These are phyloP conservation scores for Saposhnikovia divaricata DNA, from an alignment of 129 eudicot genomes.

Conservation along the genomic window DNA sequence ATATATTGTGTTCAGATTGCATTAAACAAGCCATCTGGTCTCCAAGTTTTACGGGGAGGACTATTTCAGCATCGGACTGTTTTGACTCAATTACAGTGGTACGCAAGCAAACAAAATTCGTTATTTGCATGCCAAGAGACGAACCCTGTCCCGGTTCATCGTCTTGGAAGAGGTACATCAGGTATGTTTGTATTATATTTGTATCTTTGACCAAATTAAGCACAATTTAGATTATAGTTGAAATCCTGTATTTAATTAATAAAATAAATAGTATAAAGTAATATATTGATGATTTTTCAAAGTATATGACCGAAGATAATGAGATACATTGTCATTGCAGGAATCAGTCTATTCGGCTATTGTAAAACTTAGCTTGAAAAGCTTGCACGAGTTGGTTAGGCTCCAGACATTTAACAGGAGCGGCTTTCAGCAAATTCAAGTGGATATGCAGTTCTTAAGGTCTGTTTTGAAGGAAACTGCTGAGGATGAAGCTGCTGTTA, in stretches of 20 bases:
- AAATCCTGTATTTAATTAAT: not conserved
- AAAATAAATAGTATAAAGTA: not conserved
- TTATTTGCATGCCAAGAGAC: constrained; percentile 28
- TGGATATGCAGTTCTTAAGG: constrained; percentile 85
- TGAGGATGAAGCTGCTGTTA: constrained; percentile 91
- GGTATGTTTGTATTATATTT: constrained; percentile 5
- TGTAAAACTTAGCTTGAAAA: constrained; percentile 72
- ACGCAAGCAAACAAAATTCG: constrained; percentile 25
- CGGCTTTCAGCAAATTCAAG: constrained; percentile 95
- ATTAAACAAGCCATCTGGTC: constrained; percentile 81
- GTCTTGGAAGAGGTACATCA: constrained; percentile 97
- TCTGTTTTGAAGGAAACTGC: constrained; percentile 57
- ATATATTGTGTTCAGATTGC: constrained; percentile 55
- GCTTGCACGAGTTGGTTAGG: constrained; percentile 80
- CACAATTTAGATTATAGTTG: not conserved
- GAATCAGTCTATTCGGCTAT: constrained; percentile 72
- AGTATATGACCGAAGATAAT: not conserved
- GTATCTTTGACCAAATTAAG: not conserved
- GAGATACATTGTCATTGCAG: constrained; percentile 27
- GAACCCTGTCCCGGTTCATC: constrained; percentile 88
- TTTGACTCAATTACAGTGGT: constrained; percentile 79
- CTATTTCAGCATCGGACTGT: constrained; percentile 77
- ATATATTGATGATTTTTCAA: not conserved
- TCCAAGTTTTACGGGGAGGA: constrained; percentile 95
- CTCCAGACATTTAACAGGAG: constrained; percentile 86